Percentiles rank a stretch among this genome's conserved stretches.
Conservation (phyloP, 768 basidiomycete genomes). For the Mycena polygramma region DNA sequence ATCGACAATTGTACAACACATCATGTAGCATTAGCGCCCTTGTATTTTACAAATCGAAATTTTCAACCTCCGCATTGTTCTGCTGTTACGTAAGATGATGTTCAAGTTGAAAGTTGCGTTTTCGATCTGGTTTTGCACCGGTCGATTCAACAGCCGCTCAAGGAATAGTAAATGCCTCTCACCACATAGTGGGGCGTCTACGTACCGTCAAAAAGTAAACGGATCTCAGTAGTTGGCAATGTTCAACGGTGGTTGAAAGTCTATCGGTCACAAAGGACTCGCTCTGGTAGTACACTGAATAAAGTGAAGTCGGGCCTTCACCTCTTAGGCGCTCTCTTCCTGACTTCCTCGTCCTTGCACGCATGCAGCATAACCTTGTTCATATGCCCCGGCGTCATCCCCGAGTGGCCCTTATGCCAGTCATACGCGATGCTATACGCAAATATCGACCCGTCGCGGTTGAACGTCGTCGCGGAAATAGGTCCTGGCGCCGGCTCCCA, state of each 20-base stretch:
- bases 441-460: constrained; percentile 88
- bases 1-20: neutral
- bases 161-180: too few relatives aligned
- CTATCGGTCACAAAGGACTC: neutral
- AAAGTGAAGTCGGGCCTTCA: neutral
- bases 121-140: too few relatives aligned
- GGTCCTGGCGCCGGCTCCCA: constrained; percentile 84
- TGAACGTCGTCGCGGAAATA: constrained; percentile 87
- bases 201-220: too few relatives aligned
- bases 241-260: neutral
- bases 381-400: constrained; percentile 60
- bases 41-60: constrained; percentile 8
- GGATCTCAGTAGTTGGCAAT: too few relatives aligned
- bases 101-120: neutral
- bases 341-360: constrained; percentile 73
- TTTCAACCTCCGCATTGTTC: constrained; percentile 24
- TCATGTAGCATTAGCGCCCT: constrained; percentile 24
- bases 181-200: too few relatives aligned
- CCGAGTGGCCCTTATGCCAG: constrained; percentile 87
- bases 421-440: constrained; percentile 95
- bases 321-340: constrained; percentile 47
- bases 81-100: constrained; percentile 11
- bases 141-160: too few relatives aligned
- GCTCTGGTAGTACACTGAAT: neutral
- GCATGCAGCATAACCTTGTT: constrained; percentile 68